Evolutionary conservation across 331 rosid species (phyloP).

Genomic region (Acacia concinna): DNA sequence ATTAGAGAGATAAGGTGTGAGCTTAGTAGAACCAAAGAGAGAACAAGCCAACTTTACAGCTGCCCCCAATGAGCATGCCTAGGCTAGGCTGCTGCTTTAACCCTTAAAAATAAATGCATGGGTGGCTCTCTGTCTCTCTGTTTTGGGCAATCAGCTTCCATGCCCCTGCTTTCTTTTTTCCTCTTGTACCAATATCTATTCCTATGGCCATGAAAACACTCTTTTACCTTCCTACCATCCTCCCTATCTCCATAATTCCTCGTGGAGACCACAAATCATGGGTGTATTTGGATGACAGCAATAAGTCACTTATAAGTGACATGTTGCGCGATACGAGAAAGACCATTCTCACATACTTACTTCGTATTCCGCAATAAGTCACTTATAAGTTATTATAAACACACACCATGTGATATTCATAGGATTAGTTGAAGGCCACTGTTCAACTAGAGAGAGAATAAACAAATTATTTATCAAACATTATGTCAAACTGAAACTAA

Average conservation of each 20-base stretch:
- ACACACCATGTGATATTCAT: background rate
- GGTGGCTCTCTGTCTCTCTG: conserved; percentile 6
- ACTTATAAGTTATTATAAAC: no score
- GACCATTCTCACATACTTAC: no score
- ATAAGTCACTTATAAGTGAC: no score
- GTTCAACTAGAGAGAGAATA: background rate
- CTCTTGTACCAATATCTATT: background rate
- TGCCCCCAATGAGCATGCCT: background rate
- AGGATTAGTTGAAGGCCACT: background rate
- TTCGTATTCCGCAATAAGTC: no score
- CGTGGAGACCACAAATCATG: no score
- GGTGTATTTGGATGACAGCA: no score
- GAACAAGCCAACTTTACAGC: background rate
- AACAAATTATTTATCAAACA: background rate
- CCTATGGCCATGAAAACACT: background rate
- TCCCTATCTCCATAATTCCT: background rate
- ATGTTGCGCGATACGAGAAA: no score
- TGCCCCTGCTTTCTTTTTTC: background rate
- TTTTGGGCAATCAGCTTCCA: background rate
- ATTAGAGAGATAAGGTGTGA: background rate
- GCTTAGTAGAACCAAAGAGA: background rate
- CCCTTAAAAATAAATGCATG: background rate
- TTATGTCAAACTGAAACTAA: background rate
- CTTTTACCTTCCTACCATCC: background rate
- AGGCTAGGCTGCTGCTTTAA: background rate